These are phyloP conservation scores for Voacanga thouarsii DNA, from an alignment of 257 asterid genomes.

Conservation along the genomic window DNA sequence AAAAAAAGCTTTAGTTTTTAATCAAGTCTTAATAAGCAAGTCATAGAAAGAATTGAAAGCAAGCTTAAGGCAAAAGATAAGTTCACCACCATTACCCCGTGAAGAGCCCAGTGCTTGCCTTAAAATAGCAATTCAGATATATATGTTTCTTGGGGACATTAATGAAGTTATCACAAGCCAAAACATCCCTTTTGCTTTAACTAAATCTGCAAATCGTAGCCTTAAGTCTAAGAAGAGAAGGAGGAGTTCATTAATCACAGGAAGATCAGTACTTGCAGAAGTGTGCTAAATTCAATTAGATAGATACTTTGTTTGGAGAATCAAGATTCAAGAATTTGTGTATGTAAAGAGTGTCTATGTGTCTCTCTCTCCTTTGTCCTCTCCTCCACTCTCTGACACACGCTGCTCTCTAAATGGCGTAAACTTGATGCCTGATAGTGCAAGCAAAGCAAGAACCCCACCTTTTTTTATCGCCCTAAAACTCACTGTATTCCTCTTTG, in stretches of 20 bases:
- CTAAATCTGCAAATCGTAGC: conserved; percentile 2
- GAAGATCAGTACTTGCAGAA: not conserved
- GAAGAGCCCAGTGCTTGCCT: conserved; percentile 25
- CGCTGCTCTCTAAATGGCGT: conserved; percentile 65
- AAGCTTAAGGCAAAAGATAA: conserved; percentile 15
- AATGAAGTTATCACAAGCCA: conserved; percentile 4
- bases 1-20: not conserved
- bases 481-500: conserved; percentile 16
- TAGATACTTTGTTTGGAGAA: not conserved
- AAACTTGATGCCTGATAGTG: conserved; percentile 85
- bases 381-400: conserved; percentile 50
- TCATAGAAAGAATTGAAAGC: conserved; percentile 16
- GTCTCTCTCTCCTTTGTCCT: conserved; percentile 32
- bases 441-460: conserved; percentile 85
- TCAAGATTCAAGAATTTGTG: conserved; percentile 5
- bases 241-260: not conserved
- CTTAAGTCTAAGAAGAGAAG: not conserved
- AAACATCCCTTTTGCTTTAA: conserved; percentile 8
- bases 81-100: conserved; percentile 7
- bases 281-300: not conserved
- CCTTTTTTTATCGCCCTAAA: conserved; percentile 25
- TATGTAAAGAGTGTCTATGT: not conserved
- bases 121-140: conserved; percentile 18
- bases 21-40: not conserved
- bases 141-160: conserved; percentile 14